Conservation (phyloP, 2,329 filamentous ascomycete genomes). For the Trichoderma pleuroti region DNA sequence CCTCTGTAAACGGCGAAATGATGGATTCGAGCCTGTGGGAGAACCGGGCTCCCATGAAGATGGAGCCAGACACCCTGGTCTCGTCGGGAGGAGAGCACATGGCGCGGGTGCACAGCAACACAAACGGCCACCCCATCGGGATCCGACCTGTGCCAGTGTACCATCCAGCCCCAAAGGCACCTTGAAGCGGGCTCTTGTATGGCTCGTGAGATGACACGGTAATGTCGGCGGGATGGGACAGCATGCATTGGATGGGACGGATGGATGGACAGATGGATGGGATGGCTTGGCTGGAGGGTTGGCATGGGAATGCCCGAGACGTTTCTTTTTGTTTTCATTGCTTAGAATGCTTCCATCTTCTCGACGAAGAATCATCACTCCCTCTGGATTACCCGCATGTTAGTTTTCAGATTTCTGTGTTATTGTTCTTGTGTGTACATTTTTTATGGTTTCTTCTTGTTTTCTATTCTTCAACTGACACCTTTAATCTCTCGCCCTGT, state of each 20-base stretch:
- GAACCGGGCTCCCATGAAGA: constrained; percentile 29
- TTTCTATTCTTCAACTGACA: neutral
- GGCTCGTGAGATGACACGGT: neutral
- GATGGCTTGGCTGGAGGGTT: constrained; percentile 7
- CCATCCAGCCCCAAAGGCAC: constrained; percentile 1
- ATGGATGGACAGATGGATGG: neutral
- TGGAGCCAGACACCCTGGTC: constrained; percentile 26
- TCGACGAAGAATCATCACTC: constrained; percentile 27
- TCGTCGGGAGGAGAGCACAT: constrained; percentile 24
- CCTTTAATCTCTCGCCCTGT: neutral
- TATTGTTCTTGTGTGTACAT: neutral
- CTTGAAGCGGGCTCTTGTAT: neutral
- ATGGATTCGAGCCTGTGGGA: constrained; percentile 32
- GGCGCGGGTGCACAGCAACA: constrained; percentile 19
- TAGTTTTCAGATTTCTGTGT: constrained; percentile 23
- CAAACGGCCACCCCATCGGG: neutral
- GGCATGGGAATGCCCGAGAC: neutral
- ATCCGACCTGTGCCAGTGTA: constrained; percentile 5
- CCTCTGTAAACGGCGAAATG: constrained; percentile 26
- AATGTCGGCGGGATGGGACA: neutral
- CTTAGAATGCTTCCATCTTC: constrained; percentile 35
- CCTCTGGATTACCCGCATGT: neutral
- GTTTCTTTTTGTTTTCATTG: constrained; percentile 18
- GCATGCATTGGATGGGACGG: neutral
- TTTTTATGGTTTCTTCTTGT: constrained; percentile 11